Evolutionary conservation across 1,284 basidiomycete species (phyloP), one percentile per base, ranked within the genome.

Genomic region (Mycosarcoma mackinlayi): DNA sequence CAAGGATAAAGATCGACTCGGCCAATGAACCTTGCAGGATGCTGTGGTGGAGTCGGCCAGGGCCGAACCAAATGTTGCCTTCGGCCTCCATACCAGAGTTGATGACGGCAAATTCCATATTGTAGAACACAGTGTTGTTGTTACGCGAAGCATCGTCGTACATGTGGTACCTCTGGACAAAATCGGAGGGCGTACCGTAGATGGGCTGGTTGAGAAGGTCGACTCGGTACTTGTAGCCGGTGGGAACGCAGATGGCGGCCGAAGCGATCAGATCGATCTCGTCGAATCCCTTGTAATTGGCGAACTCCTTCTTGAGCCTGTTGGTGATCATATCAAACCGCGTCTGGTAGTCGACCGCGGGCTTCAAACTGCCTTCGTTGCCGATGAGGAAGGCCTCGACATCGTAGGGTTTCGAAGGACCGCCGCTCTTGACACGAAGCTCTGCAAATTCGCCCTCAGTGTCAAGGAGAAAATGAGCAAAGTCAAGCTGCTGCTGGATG

Each of bases 1-100:
- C 89, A 3, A 88, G 89, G 88, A 91, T 90, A 77, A 88, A 91
- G 1, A 88, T 88, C 5, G 88, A 89, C 80, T 91, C 90, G 21
- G 84, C 85, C 4, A 85, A 69, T 19, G 87, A 83, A 31, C 84
- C 86, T 84, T 83, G 68, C 28, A 85, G 66, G 37, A 83, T 88
- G 0, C 89, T 88, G 81, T 85, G 90, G 14, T 84, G 77, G 7
- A 90, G 83, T n/a, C 88, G 86, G 30, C 88, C 88, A 18, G 86
- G 61, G 1, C 84, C 80, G 14, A 87, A 87, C 70, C 86, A 90
- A 21, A 88, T 61, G 70, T 89, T 84, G 66, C 83, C 85, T 18
- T 63, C 55, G 7, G 53, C 52, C 23, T 86, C 88, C 1, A 64
- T 45, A 11, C 75, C 75, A 2, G 59, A 65, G 64, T 89, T 89